phyloP scores from a whole-genome alignment of 352 stramenopile species.

The Phytophthora sojae region DNA sequence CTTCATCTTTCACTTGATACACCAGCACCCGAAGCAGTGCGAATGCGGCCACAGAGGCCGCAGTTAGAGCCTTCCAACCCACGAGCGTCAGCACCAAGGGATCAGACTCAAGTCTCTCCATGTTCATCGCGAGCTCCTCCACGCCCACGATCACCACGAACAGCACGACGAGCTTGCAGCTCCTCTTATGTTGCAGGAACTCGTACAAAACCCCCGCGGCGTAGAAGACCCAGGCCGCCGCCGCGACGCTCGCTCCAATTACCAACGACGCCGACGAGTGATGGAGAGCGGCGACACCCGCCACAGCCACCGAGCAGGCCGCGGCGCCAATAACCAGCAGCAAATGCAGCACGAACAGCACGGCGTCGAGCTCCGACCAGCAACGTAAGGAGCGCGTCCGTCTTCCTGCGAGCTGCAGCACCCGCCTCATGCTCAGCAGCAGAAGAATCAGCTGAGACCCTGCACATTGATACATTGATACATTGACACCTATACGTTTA shows the following conservation, averaged over 20 bases:
- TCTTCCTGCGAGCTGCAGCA: conserved; percentile 38
- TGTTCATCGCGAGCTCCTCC: conserved; percentile 22
- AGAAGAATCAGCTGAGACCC: conserved; percentile 47
- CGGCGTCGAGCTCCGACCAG: conserved; percentile 8
- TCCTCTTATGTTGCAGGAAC: conserved; percentile 23
- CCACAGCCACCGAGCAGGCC: conserved; percentile 32
- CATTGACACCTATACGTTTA: not conserved
- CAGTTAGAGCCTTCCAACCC: conserved; percentile 16
- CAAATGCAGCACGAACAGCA: conserved; percentile 42
- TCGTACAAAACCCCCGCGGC: conserved; percentile 28
- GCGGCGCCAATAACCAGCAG: conserved; percentile 33
- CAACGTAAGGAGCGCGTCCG: not conserved
- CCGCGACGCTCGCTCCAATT: conserved; percentile 32
- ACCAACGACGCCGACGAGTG: conserved; percentile 49
- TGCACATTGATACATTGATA: conserved; percentile 23
- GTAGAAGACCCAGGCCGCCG: conserved; percentile 50
- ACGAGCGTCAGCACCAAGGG: conserved; percentile 11
- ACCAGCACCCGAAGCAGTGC: conserved; percentile 22
- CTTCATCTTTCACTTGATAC: not conserved
- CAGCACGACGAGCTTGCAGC: conserved; percentile 32
- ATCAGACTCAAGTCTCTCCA: not conserved
- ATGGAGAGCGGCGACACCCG: conserved; percentile 28
- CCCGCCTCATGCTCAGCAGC: conserved; percentile 46
- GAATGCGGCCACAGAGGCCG: not conserved
- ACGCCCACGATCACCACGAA: conserved; percentile 24